phyloP scores from a whole-genome alignment of 306 rosid species.

The Rosa persica region DNA sequence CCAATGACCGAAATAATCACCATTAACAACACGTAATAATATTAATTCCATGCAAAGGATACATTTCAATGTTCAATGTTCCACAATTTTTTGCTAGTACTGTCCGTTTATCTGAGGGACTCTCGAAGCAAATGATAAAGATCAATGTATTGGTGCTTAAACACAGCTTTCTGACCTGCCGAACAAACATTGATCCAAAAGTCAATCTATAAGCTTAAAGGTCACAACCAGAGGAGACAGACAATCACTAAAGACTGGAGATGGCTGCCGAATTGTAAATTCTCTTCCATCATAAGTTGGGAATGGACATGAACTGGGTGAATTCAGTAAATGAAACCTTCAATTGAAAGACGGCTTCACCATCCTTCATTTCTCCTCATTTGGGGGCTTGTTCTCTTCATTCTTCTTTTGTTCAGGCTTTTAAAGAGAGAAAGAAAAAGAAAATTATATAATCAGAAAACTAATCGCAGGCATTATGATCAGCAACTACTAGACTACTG shows the following conservation, averaged over 20 bases:
- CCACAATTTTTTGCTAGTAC: neutral
- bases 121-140: slow-evolving; percentile 15
- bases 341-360: slow-evolving; percentile 19
- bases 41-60: slow-evolving; percentile 13
- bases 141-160: slow-evolving; percentile 3
- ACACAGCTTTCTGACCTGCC: slow-evolving; percentile 22
- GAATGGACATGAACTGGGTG: slow-evolving; percentile 9
- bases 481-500: slow-evolving; percentile 11
- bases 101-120: neutral
- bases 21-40: neutral
- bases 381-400: slow-evolving; percentile 64
- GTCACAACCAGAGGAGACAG: slow-evolving; percentile 18
- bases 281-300: slow-evolving; percentile 20
- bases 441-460: slow-evolving; percentile 28
- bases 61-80: slow-evolving; percentile 24
- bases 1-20: neutral
- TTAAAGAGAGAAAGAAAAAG: slow-evolving; percentile 24
- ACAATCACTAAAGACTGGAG: slow-evolving; percentile 5
- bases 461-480: neutral
- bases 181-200: slow-evolving; percentile 14
- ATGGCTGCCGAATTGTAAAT: neutral
- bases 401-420: slow-evolving; percentile 66
- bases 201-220: slow-evolving; percentile 13
- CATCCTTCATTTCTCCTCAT: slow-evolving; percentile 57
- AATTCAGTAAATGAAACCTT: slow-evolving; percentile 20